Conservation (phyloP, 495 filamentous ascomycete genomes). For the Hypoxylon trugodes region DNA sequence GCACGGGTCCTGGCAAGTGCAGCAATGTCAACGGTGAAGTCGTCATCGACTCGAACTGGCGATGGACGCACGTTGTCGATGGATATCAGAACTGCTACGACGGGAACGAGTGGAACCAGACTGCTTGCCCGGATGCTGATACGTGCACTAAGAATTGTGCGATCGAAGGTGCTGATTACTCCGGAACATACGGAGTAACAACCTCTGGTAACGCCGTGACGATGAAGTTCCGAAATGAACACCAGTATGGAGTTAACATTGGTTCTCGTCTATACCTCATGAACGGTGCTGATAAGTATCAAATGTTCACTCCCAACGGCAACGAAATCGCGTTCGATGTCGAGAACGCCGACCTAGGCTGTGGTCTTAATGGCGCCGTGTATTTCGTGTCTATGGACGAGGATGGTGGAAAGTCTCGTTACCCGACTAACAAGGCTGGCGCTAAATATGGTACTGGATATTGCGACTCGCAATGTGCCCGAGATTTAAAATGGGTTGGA, state of each 20-base stretch:
- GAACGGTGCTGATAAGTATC: slow-evolving; percentile 58
- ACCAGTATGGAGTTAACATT: slow-evolving; percentile 53
- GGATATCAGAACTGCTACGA: slow-evolving; percentile 58
- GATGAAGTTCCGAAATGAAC: slow-evolving; percentile 62
- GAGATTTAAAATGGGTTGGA: slow-evolving; percentile 59
- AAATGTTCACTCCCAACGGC: slow-evolving; percentile 61
- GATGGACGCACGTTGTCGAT: slow-evolving; percentile 53
- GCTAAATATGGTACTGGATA: slow-evolving; percentile 68
- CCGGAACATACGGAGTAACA: slow-evolving; percentile 54
- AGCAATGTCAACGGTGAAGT: slow-evolving; percentile 48
- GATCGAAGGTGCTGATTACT: slow-evolving; percentile 60
- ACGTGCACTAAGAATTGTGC: slow-evolving; percentile 61
- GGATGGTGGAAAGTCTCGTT: slow-evolving; percentile 61
- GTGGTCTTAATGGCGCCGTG: slow-evolving; percentile 64
- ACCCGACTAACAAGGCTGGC: slow-evolving; percentile 62
- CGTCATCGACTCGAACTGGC: slow-evolving; percentile 61
- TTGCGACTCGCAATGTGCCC: slow-evolving; percentile 66
- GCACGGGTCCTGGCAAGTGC: slow-evolving; percentile 60
- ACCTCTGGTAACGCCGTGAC: slow-evolving; percentile 53
- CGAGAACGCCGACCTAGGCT: slow-evolving; percentile 59
- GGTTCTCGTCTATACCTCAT: slow-evolving; percentile 64
- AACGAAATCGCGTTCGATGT: slow-evolving; percentile 69
- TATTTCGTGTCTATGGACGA: slow-evolving; percentile 66
- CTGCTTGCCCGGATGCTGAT: slow-evolving; percentile 57
- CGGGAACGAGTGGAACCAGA: slow-evolving; percentile 65